These are phyloP conservation scores for Sonneratia caseolaris DNA, from an alignment of 345 rosid genomes.

Conservation along the genomic window DNA sequence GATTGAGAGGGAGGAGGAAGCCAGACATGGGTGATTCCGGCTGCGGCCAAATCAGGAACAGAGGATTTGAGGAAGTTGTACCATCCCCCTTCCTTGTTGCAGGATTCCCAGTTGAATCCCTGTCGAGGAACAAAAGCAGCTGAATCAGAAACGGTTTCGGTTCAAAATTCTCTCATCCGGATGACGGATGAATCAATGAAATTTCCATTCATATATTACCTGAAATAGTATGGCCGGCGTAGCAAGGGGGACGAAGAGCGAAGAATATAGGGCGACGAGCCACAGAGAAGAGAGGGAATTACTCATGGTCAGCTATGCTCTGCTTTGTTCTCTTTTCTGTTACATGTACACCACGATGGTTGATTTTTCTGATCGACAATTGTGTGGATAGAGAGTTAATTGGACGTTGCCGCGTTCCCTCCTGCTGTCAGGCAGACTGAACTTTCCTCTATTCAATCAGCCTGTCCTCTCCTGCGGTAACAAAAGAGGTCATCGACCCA, in stretches of 20 bases:
- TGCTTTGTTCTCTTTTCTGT: background rate
- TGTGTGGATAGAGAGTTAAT: no score
- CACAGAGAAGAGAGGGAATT: constrained; percentile 10
- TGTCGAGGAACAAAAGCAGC: constrained; percentile 5
- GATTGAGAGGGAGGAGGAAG: constrained; percentile 96
- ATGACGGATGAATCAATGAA: background rate
- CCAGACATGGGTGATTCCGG: constrained; percentile 83
- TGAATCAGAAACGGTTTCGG: background rate
- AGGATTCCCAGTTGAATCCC: constrained; percentile 94
- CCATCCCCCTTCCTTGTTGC: constrained; percentile 63
- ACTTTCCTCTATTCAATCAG: no score
- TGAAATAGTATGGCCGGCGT: constrained; percentile 48
- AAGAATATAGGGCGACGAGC: constrained; percentile 24
- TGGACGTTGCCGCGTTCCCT: no score
- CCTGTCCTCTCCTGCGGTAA: no score
- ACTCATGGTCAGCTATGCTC: background rate
- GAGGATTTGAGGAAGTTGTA: constrained; percentile 54
- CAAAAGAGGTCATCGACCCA: no score
- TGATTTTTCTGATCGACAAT: no score
- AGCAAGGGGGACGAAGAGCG: constrained; percentile 28
- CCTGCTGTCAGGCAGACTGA: no score
- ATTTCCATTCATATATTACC: constrained; percentile 17
- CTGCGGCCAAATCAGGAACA: constrained; percentile 45
- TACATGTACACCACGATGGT: no score
- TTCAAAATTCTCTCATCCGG: background rate